Evolutionary conservation across 352 stramenopile genomes (phyloP).

Genomic region (Globisporangium lucens): DNA sequence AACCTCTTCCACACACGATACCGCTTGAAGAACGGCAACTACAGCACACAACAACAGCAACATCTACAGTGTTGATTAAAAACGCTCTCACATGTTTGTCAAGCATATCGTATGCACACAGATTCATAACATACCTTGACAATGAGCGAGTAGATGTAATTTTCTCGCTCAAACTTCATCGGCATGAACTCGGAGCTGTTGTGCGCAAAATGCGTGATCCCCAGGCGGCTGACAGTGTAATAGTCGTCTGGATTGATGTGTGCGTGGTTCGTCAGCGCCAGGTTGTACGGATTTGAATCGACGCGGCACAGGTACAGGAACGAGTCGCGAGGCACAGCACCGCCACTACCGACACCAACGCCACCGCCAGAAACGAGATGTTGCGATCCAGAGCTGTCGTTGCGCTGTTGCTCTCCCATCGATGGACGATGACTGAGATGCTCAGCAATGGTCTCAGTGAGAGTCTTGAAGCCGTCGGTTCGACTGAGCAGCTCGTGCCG

Average conservation of each 20-base stretch:
- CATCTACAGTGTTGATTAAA: background rate
- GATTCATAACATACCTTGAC: conserved; percentile 39
- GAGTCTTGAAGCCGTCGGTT: conserved; percentile 48
- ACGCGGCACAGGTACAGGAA: conserved; percentile 76
- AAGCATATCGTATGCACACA: background rate
- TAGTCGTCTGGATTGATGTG: conserved; percentile 78
- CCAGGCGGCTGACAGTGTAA: conserved; percentile 87
- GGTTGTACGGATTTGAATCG: conserved; percentile 76
- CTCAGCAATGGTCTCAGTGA: conserved; percentile 56
- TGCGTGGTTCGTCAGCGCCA: conserved; percentile 60
- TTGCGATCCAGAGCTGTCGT: background rate
- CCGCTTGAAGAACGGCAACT: conserved; percentile 88
- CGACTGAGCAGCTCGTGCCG: conserved; percentile 47
- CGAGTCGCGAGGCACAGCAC: conserved; percentile 41
- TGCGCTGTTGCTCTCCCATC: conserved; percentile 3
- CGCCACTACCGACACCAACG: background rate
- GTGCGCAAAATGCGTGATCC: conserved; percentile 86
- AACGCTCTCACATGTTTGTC: background rate
- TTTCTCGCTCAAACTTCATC: conserved; percentile 90
- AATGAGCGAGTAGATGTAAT: conserved; percentile 84
- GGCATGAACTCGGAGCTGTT: conserved; percentile 85
- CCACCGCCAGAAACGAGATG: background rate
- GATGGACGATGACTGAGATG: conserved; percentile 23
- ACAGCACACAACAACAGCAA: background rate
- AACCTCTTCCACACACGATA: conserved; percentile 92